Base-by-base conservation (phyloP, 768 basidiomycete species). In the Gloeopeniophorella convolvens region DNA sequence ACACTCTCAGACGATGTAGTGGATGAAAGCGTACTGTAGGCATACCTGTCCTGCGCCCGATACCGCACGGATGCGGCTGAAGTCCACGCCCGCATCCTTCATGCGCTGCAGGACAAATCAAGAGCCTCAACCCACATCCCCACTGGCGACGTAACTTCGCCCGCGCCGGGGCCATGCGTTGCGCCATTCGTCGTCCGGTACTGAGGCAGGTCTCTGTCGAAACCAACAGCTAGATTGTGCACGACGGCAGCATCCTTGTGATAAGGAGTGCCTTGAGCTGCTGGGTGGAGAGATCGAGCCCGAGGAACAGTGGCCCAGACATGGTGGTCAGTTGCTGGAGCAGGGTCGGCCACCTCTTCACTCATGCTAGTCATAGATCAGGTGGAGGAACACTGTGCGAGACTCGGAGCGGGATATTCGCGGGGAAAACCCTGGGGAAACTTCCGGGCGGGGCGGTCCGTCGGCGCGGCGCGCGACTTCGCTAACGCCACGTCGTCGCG, bases 211-310 rank as follows among this genome's bases (percentile, higher is more conserved):
- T 95, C 90, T 33, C 73, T 73, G 66, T 89, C 86, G 61, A 90
- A 95, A 63, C 87, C 76, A 15, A 93, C 83, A 2, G 83, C 72
- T 10, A 76, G 72, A 63, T 91, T 84, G 58, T 83, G 76, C 1
- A 87, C 70, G 50, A 87, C 70, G 16, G 71, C 65, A 15, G 73
- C 72, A 49, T 80, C 72, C 33, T 80, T 71, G 18, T 66, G 46
- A 86, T 75, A 42, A 91, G 60, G 33, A 89, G 76, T 0, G 83
- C 88, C 66, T 94, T 89, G 47, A 89, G 73, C 56, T 83, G 82
- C 62, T 95, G 91, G 0, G 90, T 93, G 2, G 87, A 90, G 32
- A 91, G 76, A 66, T 93, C 90, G 46, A 92, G 76, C 12, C 90
- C 90, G 20, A 92, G 81, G 63, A 89, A 90, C 32, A 72, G 69